Percentiles rank a stretch among this genome's conserved stretches.
phyloP scores from a whole-genome alignment of 768 basidiomycete genomes.

The Kondoa subrosea region DNA sequence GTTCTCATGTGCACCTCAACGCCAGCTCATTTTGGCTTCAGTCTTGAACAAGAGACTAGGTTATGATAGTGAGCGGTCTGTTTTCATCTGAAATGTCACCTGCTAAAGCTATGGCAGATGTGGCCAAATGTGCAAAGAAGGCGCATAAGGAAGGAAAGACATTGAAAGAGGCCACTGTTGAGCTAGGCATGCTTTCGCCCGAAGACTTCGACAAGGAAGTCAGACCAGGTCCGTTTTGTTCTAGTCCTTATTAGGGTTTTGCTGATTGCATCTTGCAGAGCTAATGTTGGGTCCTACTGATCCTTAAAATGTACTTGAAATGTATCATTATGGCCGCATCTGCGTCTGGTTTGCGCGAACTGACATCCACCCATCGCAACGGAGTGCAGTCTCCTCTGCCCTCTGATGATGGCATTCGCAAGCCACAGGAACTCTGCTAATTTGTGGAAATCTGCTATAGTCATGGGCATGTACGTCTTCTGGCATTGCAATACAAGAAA shows the following conservation, averaged over 20 bases:
- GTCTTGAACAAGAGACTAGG: constrained; percentile 84
- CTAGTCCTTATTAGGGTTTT: not conserved
- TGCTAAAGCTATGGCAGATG: constrained; percentile 44
- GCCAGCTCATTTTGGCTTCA: not conserved
- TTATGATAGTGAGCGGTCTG: constrained; percentile 66
- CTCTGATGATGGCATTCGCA: no score
- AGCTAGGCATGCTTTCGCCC: constrained; percentile 63
- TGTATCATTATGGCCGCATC: no score
- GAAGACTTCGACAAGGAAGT: constrained; percentile 90
- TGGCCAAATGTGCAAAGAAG: constrained; percentile 96
- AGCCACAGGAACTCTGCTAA: no score
- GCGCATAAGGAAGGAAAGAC: constrained; percentile 98
- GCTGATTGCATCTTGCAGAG: not conserved
- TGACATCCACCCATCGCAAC: no score
- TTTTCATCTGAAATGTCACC: not conserved
- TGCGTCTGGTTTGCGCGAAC: no score
- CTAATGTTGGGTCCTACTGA: not conserved
- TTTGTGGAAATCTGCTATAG: no score
- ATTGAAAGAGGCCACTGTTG: constrained; percentile 81
- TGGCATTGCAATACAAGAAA: no score
- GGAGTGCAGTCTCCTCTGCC: no score
- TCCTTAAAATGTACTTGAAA: no score
- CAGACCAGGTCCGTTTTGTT: constrained; percentile 24
- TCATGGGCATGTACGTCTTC: no score
- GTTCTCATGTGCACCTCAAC: not conserved